Evolutionary conservation across 2,329 filamentous ascomycete genomes (phyloP).

Genomic region (Pseudogymnoascus sp.): DNA sequence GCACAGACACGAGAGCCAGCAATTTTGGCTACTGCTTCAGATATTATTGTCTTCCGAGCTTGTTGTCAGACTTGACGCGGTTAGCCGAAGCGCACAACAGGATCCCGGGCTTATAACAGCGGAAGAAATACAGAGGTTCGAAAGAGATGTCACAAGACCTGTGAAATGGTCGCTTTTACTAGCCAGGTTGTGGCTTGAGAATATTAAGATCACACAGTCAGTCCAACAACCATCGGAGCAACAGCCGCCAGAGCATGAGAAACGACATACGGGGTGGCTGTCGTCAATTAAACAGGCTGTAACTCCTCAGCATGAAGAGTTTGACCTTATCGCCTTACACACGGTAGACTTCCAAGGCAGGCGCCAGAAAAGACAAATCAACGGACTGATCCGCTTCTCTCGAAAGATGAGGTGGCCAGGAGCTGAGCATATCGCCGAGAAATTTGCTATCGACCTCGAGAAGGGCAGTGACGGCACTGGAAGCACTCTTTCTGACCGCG

Average conservation of each 20-base stretch:
- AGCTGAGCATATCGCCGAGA: conserved; percentile 36
- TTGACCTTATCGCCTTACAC: background rate
- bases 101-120: conserved; percentile 45
- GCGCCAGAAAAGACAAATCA: conserved; percentile 51
- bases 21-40: conserved; percentile 62
- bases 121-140: conserved; percentile 54
- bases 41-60: conserved; percentile 60
- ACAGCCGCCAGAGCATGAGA: background rate
- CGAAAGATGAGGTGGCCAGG: conserved; percentile 57
- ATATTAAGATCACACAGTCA: conserved; percentile 45
- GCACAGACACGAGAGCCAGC: conserved; percentile 45
- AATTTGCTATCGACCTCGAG: conserved; percentile 21
- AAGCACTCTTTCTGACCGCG: conserved; percentile 18
- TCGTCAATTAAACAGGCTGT: conserved; percentile 1
- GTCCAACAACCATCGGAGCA: background rate
- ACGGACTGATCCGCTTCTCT: conserved; percentile 58
- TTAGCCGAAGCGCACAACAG: conserved; percentile 54
- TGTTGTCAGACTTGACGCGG: conserved; percentile 56
- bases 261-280: background rate
- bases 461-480: conserved; percentile 26
- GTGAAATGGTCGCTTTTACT: conserved; percentile 62
- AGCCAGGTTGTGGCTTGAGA: conserved; percentile 61
- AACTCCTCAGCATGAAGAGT: conserved; percentile 12
- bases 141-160: conserved; percentile 53
- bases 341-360: conserved; percentile 29